Evolutionary conservation across 176 grass and related monocot genomes (phyloP).

Genomic region (Avena sativa): DNA sequence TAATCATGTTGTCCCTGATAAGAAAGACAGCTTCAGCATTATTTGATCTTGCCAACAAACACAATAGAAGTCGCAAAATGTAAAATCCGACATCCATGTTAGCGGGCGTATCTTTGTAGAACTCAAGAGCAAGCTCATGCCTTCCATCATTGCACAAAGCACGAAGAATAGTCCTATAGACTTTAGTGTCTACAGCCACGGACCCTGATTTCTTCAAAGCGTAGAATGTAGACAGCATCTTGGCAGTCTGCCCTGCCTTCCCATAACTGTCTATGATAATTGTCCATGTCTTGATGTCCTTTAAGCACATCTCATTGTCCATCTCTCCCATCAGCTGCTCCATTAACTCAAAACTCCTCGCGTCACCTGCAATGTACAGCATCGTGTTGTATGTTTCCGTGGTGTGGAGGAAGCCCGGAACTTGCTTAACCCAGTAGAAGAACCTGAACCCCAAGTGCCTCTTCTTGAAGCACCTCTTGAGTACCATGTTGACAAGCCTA

Average conservation of each 20-base stretch:
- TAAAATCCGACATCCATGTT: constrained; percentile 47
- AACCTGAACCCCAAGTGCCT: constrained; percentile 60
- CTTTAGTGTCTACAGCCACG: constrained; percentile 35
- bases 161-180: constrained; percentile 59
- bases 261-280: constrained; percentile 62
- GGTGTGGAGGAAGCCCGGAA: constrained; percentile 49
- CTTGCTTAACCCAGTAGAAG: constrained; percentile 66
- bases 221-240: constrained; percentile 64
- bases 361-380: constrained; percentile 68
- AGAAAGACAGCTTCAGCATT: constrained; percentile 50
- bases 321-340: constrained; percentile 65
- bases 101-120: constrained; percentile 72
- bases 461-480: constrained; percentile 75
- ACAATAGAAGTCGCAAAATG: constrained; percentile 62
- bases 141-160: constrained; percentile 62
- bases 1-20: constrained; percentile 71
- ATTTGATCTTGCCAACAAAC: constrained; percentile 56
- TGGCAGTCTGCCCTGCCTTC: constrained; percentile 54
- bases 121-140: constrained; percentile 72
- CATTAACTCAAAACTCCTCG: constrained; percentile 48
- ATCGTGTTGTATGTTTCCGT: constrained; percentile 74
- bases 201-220: constrained; percentile 63
- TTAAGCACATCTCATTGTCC: constrained; percentile 58
- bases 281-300: constrained; percentile 79
- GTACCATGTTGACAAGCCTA: constrained; percentile 61